Evolutionary conservation across 306 rosid genomes (phyloP), one percentile per base, ranked within the genome.

Genomic region (Prosopis cineraria): DNA sequence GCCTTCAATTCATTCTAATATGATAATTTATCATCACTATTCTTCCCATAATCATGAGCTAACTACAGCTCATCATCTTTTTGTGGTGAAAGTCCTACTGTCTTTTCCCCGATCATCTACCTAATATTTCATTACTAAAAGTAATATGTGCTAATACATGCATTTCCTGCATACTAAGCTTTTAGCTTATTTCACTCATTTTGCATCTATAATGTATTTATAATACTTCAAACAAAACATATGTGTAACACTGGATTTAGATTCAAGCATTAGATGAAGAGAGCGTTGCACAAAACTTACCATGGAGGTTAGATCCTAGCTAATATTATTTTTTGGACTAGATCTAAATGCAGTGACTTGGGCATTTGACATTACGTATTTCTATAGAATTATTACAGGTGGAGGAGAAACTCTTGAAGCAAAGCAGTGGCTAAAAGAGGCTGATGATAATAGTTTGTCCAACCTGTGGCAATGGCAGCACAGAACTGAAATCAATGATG

Each of bases 401-500:
- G 19, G 19, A 27, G 34, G 8, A 27, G 19, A 56, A 56, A 25
- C 8, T 27, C 33, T 24, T 55, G 14, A 25, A 27, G 16, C 20
- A 67, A 68, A 66, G 59, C 41, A 72, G 68, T 3, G 72, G 44
- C 65, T 20, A 37, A 74, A 76, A 72, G 60, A 37, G 65, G 59
- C 76, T 50, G 55, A 60, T n/a, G 22, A 30, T 6, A 34, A 44
- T 48, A 70, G 43, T 30, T 69, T 70, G 47, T 74, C 88, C 48
- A 87, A 95, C 98, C 98, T 95, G 98, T 14, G 98, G 98, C 31
- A 89, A 2, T 11, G 98, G 98, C 12, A 95, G 78, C 69, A 95
- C 83, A 66, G 98, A 85, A 77, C 79, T 45, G 58, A 95, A 85
- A 81, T 95, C 98, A 17, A 93, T 66, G 8, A 91, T 3, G 85